Evolutionary conservation across 2,329 filamentous ascomycete species (phyloP), one percentile per base, ranked within the genome.

Genomic region (Penicillium verrucosum): DNA sequence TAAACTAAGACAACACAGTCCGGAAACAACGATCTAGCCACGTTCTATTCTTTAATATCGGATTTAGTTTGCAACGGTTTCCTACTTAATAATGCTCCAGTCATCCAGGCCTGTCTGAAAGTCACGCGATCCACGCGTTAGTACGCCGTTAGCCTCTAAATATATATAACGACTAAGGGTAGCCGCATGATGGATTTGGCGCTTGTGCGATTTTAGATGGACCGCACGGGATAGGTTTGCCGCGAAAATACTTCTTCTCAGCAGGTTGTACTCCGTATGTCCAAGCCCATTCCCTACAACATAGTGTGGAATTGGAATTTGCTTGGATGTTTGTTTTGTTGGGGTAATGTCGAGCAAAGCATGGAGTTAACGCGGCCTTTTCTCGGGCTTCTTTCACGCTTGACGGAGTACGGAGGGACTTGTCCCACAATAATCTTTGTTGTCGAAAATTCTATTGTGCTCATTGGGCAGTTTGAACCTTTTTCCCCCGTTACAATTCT

Each of bases 1-100:
- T 32, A 25, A 12, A 18, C 50, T 57, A 18, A 59, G 49, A 6
- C 60, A 59, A 59, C n/a, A 57, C 59, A 3, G 49, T 55, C 1
- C 6, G 60, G 68, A 37, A 67, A 65, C 9, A 56, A 40, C 46
- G 60, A 61, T 41, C 48, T 65, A 37, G 55, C 57, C 2, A 56
- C 58, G 11, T 67, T 64, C 44, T 68, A 60, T 64, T 60, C 62
- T 49, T 66, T 60, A 30, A 66, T 21, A 64, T 29, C 55, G 60
- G 29, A 59, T 64, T 32, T 55, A 59, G 5, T 64, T 67, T 25
- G 59, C 65, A 9, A 60, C 58, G 0, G 58, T 58, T 7, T 65
- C 61, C 0, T 65, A 57, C 27, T 68, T 65, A 34, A 58, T 63
- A 30, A 54, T 61, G 32, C 56, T 65, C 2, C 44, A 11, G 44